Percentiles rank a stretch among this genome's conserved stretches.
These are phyloP conservation scores for Aquilaria sinensis DNA, from an alignment of 345 rosid genomes.

Conservation along the genomic window DNA sequence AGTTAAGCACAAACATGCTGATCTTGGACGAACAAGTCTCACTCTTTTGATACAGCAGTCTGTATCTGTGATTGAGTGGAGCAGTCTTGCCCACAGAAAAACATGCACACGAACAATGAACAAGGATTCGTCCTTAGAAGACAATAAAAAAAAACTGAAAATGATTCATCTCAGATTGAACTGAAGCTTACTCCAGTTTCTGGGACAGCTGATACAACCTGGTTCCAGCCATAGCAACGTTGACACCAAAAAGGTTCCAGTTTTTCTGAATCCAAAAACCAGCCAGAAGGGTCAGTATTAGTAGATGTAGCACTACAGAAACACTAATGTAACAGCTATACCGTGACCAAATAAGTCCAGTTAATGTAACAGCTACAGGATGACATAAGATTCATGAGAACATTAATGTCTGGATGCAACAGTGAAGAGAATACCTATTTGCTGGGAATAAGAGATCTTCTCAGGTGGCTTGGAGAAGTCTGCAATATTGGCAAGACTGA, in stretches of 20 bases:
- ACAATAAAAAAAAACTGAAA: too few relatives aligned
- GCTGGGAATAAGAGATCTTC: slow-evolving; percentile 43
- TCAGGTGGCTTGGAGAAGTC: slow-evolving; percentile 49
- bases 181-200: slow-evolving; percentile 30
- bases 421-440: slow-evolving; percentile 19
- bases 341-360: slow-evolving; percentile 24
- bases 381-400: background rate
- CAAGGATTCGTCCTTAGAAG: too few relatives aligned
- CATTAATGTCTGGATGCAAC: background rate
- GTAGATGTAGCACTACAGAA: background rate
- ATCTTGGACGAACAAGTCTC: too few relatives aligned
- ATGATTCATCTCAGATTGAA: too few relatives aligned
- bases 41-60: too few relatives aligned
- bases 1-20: too few relatives aligned
- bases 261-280: slow-evolving; percentile 28
- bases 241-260: slow-evolving; percentile 40
- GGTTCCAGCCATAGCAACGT: slow-evolving; percentile 29
- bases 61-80: too few relatives aligned
- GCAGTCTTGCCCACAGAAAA: too few relatives aligned
- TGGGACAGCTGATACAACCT: slow-evolving; percentile 38
- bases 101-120: too few relatives aligned
- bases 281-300: too few relatives aligned
- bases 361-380: slow-evolving; percentile 16
- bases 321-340: too few relatives aligned
- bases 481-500: slow-evolving; percentile 44